Base-by-base conservation (phyloP, 2,329 filamentous ascomycete species). In the Cytospora schulzeri region DNA sequence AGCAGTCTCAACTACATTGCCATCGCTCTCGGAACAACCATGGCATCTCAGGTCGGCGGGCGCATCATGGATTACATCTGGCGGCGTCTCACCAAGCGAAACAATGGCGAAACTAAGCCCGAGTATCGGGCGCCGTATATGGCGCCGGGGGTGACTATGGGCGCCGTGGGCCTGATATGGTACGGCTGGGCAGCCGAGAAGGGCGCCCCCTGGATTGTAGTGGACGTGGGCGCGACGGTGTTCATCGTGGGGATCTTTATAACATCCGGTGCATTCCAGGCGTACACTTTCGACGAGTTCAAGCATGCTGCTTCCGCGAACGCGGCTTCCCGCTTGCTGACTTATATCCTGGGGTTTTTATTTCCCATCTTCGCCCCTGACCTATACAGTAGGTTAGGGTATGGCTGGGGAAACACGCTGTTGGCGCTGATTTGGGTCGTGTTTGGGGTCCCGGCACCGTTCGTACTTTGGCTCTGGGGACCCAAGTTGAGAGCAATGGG, bases 291-390 rank as follows among this genome's bases (percentile, higher is more conserved):
- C 5, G 85, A 87, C 55, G 83, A 82, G 55, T 76, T 75, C 57
- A 71, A 26, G 7, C 72, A 73, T 26, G 72, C 72, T 1, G 76
- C 76, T 7, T 76, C 73, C 2, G 76, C 75, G 0, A 80, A 81
- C 63, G 84, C 83, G 0, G 84, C 83, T 0, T 82, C 81, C 7
- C 83, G 82, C 0, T 77, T 87, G 1, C 74, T 86, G 35, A 78
- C 83, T 35, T 83, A 81, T 17, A 70, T 87, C 9, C 76, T 81
- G 1, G 85, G 83, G 1, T 86, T 86, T 26, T 73, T 79, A 0
- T 83, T 88, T 57, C 85, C 85, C 0, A 77, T 88, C 0, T 85
- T 86, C 5, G 84, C 81, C 0, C 78, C 78, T 0, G 73, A 76
- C 2, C 70, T 79, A 58, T 77, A 76, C 45, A 62, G 53, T 0